Conservation (phyloP, 2,329 filamentous ascomycete species). For the Lanzia echinophila region DNA sequence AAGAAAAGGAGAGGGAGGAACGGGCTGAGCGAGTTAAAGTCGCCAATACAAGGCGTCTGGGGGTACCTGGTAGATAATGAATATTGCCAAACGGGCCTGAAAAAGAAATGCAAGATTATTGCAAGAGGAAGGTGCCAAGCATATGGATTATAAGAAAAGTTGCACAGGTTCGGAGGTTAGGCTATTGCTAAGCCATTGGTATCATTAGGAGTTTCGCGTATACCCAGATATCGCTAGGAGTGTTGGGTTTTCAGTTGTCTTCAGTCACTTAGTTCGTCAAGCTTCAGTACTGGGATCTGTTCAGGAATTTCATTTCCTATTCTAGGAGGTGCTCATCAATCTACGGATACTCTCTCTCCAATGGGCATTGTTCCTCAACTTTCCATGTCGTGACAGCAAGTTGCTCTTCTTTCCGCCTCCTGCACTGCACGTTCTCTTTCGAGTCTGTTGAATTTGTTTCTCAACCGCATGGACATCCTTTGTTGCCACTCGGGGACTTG, state of each 20-base stretch:
- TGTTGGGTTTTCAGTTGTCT: background rate
- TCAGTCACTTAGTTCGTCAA: background rate
- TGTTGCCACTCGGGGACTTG: background rate
- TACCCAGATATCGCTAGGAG: background rate
- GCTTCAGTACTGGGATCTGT: too few species aligned
- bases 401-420: background rate
- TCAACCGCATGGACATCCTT: constrained; percentile 2
- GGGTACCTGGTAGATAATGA: background rate
- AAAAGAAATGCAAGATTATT: too few species aligned
- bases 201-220: background rate
- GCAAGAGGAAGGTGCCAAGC: too few species aligned
- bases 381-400: background rate
- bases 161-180: too few species aligned
- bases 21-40: background rate
- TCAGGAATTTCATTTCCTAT: too few species aligned
- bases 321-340: too few species aligned
- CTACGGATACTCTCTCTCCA: too few species aligned
- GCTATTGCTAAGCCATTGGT: too few species aligned
- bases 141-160: too few species aligned
- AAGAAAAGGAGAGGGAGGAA: background rate
- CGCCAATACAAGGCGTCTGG: background rate
- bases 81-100: background rate
- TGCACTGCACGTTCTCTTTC: background rate
- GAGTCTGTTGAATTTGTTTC: constrained; percentile 1
- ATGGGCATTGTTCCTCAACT: background rate